A percentile compares a stretch with the other conserved stretches of the same genome.
These are phyloP conservation scores for Phytopythium vexans DNA, from an alignment of 352 stramenopile species.

Conservation along the genomic window DNA sequence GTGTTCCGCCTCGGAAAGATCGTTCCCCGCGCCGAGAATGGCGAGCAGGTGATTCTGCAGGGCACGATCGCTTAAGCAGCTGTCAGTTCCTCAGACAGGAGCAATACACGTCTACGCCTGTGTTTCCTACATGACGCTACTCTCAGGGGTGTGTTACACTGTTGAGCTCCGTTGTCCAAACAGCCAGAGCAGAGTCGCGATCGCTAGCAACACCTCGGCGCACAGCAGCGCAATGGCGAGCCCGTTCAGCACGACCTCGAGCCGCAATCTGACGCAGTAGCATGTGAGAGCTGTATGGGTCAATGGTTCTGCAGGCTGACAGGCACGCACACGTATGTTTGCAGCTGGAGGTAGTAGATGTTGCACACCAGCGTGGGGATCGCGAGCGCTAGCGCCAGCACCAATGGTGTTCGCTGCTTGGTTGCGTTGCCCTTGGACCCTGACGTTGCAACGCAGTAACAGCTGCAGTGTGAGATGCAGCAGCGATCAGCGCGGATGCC, in stretches of 20 bases:
- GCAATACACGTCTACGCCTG: too few relatives aligned
- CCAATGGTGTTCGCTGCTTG: slow-evolving; percentile 50
- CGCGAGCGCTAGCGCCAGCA: slow-evolving; percentile 51
- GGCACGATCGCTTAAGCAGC: slow-evolving; percentile 53
- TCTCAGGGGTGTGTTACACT: neutral
- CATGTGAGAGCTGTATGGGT: too few relatives aligned
- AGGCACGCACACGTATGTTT: slow-evolving; percentile 67
- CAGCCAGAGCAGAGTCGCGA: slow-evolving; percentile 35
- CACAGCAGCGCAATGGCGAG: slow-evolving; percentile 57
- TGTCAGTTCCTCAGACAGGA: too few relatives aligned
- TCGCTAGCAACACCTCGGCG: slow-evolving; percentile 46
- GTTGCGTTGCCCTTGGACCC: slow-evolving; percentile 85
- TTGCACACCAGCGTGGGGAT: slow-evolving; percentile 58
- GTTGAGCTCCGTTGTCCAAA: slow-evolving; percentile 1
- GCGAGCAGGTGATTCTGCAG: slow-evolving; percentile 86
- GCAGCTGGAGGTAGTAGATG: slow-evolving; percentile 69
- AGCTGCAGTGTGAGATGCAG: too few relatives aligned
- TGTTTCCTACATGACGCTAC: slow-evolving; percentile 2
- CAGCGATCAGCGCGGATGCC: too few relatives aligned
- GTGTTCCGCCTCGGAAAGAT: slow-evolving; percentile 90
- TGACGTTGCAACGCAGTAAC: slow-evolving; percentile 6
- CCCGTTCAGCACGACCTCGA: slow-evolving; percentile 63
- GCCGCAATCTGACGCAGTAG: slow-evolving; percentile 26
- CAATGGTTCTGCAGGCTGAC: too few relatives aligned
- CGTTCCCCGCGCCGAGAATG: slow-evolving; percentile 39